A percentile compares a stretch with the other conserved stretches of the same genome.
These are phyloP conservation scores for Boletus rubescentipes DNA, from an alignment of 768 basidiomycete genomes.

Conservation along the genomic window DNA sequence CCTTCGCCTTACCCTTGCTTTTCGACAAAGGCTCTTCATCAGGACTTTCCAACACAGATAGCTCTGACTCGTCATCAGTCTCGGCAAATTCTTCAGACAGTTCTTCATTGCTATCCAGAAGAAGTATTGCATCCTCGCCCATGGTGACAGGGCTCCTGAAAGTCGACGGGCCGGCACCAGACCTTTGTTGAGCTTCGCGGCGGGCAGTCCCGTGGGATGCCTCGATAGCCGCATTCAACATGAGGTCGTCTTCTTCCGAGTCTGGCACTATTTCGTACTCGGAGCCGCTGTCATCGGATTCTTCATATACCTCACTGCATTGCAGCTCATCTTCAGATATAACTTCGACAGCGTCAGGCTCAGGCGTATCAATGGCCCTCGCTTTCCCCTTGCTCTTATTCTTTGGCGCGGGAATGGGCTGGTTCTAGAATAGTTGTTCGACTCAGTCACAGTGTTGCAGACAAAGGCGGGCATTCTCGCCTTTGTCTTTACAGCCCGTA, in stretches of 20 bases:
- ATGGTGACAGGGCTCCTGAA: constrained; percentile 43
- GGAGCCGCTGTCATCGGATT: constrained; percentile 56
- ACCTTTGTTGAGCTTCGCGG: constrained; percentile 27
- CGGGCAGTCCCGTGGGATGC: constrained; percentile 47
- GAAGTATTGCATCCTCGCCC: constrained; percentile 18
- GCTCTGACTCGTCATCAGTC: constrained; percentile 10
- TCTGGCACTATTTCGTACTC: constrained; percentile 50
- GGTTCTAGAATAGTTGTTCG: constrained; percentile 11
- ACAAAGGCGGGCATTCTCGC: constrained; percentile 16
- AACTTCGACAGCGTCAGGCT: constrained; percentile 29
- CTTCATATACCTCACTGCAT: constrained; percentile 42
- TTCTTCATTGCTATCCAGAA: constrained; percentile 15
- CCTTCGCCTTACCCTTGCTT: constrained; percentile 34
- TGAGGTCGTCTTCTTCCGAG: constrained; percentile 39
- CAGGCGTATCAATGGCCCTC: constrained; percentile 27
- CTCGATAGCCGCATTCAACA: constrained; percentile 58
- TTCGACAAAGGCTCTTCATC: constrained; percentile 25
- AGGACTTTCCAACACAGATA: constrained; percentile 6
- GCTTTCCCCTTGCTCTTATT: constrained; percentile 29
- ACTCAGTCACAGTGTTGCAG: constrained; percentile 16
- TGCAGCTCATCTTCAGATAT: constrained; percentile 39
- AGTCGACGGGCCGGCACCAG: constrained; percentile 32
- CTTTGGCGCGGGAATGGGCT: constrained; percentile 1
- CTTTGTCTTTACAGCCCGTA: constrained; percentile 22
- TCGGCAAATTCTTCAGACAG: not conserved